Percentiles rank a stretch among this genome's conserved stretches.
These are phyloP conservation scores for Chytriomyces hyalinus DNA, from an alignment of 192 early-diverging fungal species.

Conservation along the genomic window DNA sequence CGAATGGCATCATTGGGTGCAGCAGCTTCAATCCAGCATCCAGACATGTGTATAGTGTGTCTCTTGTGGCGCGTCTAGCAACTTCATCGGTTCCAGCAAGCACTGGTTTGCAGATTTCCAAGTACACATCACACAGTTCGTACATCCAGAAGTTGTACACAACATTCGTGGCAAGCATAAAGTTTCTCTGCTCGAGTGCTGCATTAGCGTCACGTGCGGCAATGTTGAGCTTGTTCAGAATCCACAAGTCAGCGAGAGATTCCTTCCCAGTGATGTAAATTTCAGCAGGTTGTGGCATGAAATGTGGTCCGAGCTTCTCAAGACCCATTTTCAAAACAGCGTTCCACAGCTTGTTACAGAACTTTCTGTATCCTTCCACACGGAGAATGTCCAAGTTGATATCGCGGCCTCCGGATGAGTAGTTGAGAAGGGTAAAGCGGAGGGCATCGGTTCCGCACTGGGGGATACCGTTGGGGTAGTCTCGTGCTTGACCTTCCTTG, in stretches of 20 bases:
- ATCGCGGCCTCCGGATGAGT: constrained; percentile 71
- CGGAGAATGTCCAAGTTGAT: constrained; percentile 94
- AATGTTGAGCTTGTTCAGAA: constrained; percentile 86
- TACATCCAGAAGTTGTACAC: constrained; percentile 95
- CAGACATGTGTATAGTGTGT: constrained; percentile 94
- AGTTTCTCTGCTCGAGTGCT: constrained; percentile 81
- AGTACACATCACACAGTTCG: constrained; percentile 96
- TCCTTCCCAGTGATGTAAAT: constrained; percentile 73
- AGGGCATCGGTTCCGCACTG: constrained; percentile 94
- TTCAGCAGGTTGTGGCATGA: constrained; percentile 64
- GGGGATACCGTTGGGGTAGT: constrained; percentile 97
- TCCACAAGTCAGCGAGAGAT: constrained; percentile 91
- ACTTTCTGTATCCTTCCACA: constrained; percentile 99
- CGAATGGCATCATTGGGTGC: constrained; percentile 98
- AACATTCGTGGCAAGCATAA: constrained; percentile 88
- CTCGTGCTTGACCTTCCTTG: constrained; percentile 78
- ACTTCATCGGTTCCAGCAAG: constrained; percentile 69
- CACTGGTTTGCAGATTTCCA: constrained; percentile 90
- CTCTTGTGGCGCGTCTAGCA: constrained; percentile 57
- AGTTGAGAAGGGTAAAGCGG: constrained; percentile 57
- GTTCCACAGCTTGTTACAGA: constrained; percentile 99
- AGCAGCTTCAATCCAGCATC: constrained; percentile 89
- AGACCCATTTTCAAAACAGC: constrained; percentile 90
- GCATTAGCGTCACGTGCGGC: constrained; percentile 78
- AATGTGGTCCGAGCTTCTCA: constrained; percentile 91